Evolutionary conservation across 2,329 filamentous ascomycete genomes (phyloP), one percentile per base, ranked within the genome.

Genomic region (Blastomyces emzantsi): DNA sequence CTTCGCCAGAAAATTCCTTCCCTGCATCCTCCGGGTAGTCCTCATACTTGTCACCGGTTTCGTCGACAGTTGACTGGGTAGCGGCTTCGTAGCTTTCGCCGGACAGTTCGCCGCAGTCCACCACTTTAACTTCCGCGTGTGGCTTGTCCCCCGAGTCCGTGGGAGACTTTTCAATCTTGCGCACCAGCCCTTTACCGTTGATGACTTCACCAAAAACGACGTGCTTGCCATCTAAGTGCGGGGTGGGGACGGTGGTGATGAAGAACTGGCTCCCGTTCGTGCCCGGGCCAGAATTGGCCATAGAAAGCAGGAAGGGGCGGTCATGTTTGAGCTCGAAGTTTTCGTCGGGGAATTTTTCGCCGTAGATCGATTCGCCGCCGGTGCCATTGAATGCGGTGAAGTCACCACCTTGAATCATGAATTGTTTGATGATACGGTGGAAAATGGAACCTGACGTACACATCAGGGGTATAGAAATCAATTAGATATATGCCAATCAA

Each of bases 231-330:
- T 99, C 92, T 49, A 97, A 85, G 76, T 97, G 94, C 58, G 92
- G 92, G 17, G 94, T 97, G n/a, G 87, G 83, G 39, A 96, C 90
- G 19, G 94, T 97, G 59, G 94, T 99, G 71, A 97, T 82, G 84
- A 99, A 99, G 85, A 99, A 99, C 74, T 99, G 94, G 60, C 90
- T 95, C 73, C 94, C 94, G 75, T 99, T 99, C 76, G 94, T 96
- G 71, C 88, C 90, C 56, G 92, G 90, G 57, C 94, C 94, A 68
- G 94, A 93, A 75, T 99, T 99, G 72, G 94, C 94, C 94, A 99
- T 99, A 74, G 90, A 95, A 66, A 99, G 83, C 68, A 97, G 81
- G 81, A 97, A 97, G 1, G 94, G 92, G 71, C 88, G 89, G 71
- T 95, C 90, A 75, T 99, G 94, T 83, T 95, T 92, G 73, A 88